These are phyloP conservation scores for Neocatenulostroma microsporum DNA, from an alignment of 2,329 filamentous ascomycete species.

Conservation along the genomic window DNA sequence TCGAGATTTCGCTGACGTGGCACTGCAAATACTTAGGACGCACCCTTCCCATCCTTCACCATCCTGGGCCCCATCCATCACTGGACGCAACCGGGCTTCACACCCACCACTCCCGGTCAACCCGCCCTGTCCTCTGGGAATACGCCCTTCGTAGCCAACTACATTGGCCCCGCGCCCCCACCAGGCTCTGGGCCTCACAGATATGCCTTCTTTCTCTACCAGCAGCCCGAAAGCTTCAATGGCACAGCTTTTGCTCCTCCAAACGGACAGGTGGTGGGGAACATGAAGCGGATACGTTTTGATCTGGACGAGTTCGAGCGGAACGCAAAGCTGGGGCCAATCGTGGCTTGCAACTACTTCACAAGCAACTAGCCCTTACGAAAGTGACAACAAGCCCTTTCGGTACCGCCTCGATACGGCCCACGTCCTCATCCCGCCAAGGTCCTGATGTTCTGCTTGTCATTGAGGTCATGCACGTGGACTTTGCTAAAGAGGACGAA, in stretches of 20 bases:
- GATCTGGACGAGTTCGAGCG: conserved; percentile 37
- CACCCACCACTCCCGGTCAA: conserved; percentile 9
- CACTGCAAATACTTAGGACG: too few species aligned
- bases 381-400: too few species aligned
- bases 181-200: conserved; percentile 41
- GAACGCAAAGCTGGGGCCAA: conserved; percentile 25
- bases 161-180: conserved; percentile 43
- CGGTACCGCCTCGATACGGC: too few species aligned
- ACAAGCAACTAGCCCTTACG: conserved; percentile 8
- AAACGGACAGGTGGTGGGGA: conserved; percentile 31
- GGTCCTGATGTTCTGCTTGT: too few species aligned
- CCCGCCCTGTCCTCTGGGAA: conserved; percentile 8
- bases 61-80: conserved; percentile 42
- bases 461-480: too few species aligned
- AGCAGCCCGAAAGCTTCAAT: conserved; percentile 39
- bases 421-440: too few species aligned
- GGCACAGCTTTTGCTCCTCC: conserved; percentile 28
- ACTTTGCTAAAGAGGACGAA: too few species aligned
- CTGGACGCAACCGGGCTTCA: conserved; percentile 40
- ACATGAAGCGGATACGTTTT: conserved; percentile 35
- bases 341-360: conserved; percentile 36
- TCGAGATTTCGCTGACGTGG: too few species aligned
- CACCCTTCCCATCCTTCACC: conserved; percentile 37
- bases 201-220: conserved; percentile 44
- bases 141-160: conserved; percentile 31